Conservation (phyloP, 495 filamentous ascomycete genomes). For the Aspergillus hancockii region DNA sequence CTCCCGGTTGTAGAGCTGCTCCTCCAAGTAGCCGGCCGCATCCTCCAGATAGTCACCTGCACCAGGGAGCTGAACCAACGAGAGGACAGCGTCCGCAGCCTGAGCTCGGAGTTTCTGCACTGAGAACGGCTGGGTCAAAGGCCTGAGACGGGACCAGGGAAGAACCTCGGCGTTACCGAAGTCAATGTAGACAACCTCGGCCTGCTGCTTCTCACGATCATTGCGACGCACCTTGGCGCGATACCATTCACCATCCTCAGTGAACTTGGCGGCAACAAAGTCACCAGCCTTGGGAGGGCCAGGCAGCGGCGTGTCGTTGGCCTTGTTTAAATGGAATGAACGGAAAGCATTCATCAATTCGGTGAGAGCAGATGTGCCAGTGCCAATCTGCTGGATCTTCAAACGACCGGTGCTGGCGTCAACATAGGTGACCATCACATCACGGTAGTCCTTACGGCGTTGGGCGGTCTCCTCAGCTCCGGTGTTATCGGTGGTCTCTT, state of each 20-base stretch:
- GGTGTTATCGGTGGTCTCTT: conserved; percentile 44
- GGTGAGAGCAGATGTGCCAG: conserved; percentile 77
- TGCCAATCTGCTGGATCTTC: conserved; percentile 86
- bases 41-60: conserved; percentile 78
- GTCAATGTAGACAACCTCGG: conserved; percentile 92
- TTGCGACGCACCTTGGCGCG: conserved; percentile 87
- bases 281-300: conserved; percentile 88
- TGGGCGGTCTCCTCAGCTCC: conserved; percentile 53
- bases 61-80: conserved; percentile 82
- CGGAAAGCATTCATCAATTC: conserved; percentile 87
- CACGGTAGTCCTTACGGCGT: conserved; percentile 82
- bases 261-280: conserved; percentile 85
- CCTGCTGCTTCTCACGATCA: conserved; percentile 82
- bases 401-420: conserved; percentile 69
- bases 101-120: conserved; percentile 79
- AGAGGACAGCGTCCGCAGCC: conserved; percentile 84
- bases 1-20: conserved; percentile 64
- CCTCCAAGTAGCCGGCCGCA: conserved; percentile 67
- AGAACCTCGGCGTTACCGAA: conserved; percentile 92
- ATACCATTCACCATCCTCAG: conserved; percentile 89
- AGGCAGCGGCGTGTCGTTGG: conserved; percentile 69
- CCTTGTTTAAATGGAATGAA: conserved; percentile 74
- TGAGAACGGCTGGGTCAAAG: conserved; percentile 74
- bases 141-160: conserved; percentile 78
- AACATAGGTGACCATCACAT: conserved; percentile 87